Evolutionary conservation across 495 filamentous ascomycete genomes (phyloP), one percentile per base, ranked within the genome.

Genomic region (Lasiosphaeria miniovina): DNA sequence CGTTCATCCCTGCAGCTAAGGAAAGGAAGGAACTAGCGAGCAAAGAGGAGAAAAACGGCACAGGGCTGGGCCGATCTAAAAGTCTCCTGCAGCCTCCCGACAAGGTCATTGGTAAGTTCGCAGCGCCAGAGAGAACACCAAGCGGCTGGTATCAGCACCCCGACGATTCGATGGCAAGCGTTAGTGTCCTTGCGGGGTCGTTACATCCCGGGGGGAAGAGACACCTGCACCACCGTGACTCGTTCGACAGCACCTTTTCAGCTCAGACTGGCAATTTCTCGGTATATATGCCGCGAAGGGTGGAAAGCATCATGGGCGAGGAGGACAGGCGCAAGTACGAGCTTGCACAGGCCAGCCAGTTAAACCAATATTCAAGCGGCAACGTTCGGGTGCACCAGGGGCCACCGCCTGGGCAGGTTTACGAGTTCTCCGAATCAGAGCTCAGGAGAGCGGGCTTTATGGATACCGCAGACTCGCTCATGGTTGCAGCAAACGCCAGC

Each of bases 271-370:
- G 76, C 3, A 78, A 72, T 49, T 84, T 85, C 60, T 89, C 87
- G 0, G 78, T 94, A 24, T 88, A 86, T 63, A 71, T 90, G 65
- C 91, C 93, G 3, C 81, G 84, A 24, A 83, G 87, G 41, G 88
- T 96, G 8, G 93, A 96, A 61, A 91, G 84, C 68, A 82, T 96
- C 63, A 88, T 94, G 85, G 87, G 84, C 43, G 88, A 88, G 31
- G 88, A 92, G 71, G 89, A 92, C 64, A 77, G 83, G 35, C 80
- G 78, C 60, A 92, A 90, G 67, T 86, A 89, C 57, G 78, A 83
- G 58, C 78, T 88, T 66, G 87, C 87, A 8, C 86, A 86, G 67
- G 82, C 88, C 40, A 82, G 74, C 60, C 86, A 84, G 51, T 62
- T 73, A 17, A 68, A 63, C 55, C 68, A 70, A 51, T 70, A 72